These are phyloP conservation scores for Ogataea nitratoaversa DNA, from an alignment of 805 yeast genomes.

Conservation along the genomic window DNA sequence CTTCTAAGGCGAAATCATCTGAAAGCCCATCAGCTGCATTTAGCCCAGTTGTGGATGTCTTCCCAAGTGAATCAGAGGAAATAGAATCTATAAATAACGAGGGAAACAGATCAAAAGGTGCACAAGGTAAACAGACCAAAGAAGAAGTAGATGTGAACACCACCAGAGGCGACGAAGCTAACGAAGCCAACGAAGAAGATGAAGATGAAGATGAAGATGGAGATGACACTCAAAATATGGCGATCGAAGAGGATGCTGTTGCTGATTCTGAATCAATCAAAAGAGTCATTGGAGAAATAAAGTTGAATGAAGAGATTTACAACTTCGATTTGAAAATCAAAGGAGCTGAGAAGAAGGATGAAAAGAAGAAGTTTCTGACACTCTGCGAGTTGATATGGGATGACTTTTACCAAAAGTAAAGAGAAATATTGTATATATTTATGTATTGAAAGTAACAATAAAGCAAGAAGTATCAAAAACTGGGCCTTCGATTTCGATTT, in stretches of 20 bases:
- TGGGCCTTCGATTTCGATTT: no score
- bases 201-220: slow-evolving; percentile 4
- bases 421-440: background rate
- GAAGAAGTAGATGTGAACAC: no score
- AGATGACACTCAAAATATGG: slow-evolving; percentile 17
- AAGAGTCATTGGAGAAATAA: slow-evolving; percentile 15
- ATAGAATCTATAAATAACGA: background rate
- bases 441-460: no score
- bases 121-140: background rate
- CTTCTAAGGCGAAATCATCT: no score
- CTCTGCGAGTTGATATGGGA: slow-evolving; percentile 22
- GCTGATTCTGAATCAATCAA: background rate
- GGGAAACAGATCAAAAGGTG: background rate
- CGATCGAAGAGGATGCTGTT: slow-evolving; percentile 23
- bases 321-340: slow-evolving; percentile 14
- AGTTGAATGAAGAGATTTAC: slow-evolving; percentile 18
- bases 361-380: slow-evolving; percentile 16
- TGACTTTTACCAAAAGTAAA: slow-evolving; percentile 4
- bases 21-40: background rate
- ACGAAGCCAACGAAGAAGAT: background rate
- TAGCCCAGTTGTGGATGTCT: slow-evolving; percentile 12
- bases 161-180: background rate
- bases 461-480: no score
- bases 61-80: background rate
- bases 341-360: slow-evolving; percentile 8